Conservation (phyloP, 2,329 filamentous ascomycete genomes). For the Teratosphaeria destructans region DNA sequence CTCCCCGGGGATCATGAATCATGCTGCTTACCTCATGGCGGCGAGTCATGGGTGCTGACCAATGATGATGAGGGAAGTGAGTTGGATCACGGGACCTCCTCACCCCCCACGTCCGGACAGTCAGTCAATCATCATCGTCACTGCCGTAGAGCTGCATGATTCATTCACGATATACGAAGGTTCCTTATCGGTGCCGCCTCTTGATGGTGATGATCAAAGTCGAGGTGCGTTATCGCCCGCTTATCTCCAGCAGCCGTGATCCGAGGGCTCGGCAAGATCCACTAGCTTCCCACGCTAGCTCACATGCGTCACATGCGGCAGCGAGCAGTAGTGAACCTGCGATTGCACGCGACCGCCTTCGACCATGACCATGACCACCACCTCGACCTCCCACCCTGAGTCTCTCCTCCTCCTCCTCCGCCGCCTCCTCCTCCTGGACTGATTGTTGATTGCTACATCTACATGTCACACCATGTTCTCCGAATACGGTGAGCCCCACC, state of each 20-base stretch:
- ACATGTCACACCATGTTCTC: conserved; percentile 57
- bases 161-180: no score
- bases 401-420: not conserved
- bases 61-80: no score
- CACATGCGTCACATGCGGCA: not conserved
- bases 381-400: not conserved
- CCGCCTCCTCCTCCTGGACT: not conserved
- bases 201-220: no score
- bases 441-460: not conserved
- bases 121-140: no score
- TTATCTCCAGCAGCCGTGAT: not conserved
- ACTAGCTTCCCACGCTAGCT: not conserved
- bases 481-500: conserved; percentile 57
- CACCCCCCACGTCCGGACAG: no score
- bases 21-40: no score
- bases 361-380: not conserved
- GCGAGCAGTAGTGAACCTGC: not conserved
- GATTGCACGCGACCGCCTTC: not conserved
- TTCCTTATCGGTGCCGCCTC: no score
- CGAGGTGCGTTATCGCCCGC: not conserved
- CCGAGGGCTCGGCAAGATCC: not conserved
- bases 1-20: not conserved
- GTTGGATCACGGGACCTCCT: no score
- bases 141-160: no score
- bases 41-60: no score